Base-by-base conservation (phyloP, 352 stramenopile species). In the Globisporangium irregulare region DNA sequence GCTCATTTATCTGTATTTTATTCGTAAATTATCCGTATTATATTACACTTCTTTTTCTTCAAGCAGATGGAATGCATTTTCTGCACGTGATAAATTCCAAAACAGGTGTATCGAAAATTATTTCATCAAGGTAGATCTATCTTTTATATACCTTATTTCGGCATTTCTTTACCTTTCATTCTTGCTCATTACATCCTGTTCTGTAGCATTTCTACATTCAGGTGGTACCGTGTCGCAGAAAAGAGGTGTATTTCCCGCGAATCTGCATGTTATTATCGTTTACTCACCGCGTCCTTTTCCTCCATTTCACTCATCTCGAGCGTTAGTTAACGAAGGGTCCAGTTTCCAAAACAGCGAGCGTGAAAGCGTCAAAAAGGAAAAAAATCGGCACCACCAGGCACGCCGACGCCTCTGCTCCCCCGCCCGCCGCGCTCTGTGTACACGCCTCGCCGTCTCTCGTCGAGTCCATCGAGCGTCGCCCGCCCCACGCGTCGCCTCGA, bases 291-390 rank as follows among this genome's bases (percentile, higher is more conserved):
- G 14, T 8, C 41, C 4, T 48, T 48, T 48, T n/a, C 14, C 41
- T 48, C 41, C 41, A 48, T 48, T 48, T 48, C 15, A 48, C 41
- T n/a, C 41, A 51, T 51, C 43, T 7, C 18, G 15, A 22, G 43
- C 7, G 48, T 55, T 55, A 55, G 48, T 55, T 55, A 55, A 55
- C 48, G 48, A 55, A 55, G 48, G 48, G 48, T 55, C 48, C 48
- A 55, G 48, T 55, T 55, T 48, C 43, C 43, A 51, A 51, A 48
- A 36, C 2, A 41, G 32, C 32, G 4, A 20, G 14, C 14, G 41
- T 9, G 5, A 51, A 22, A 55, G 48, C 48, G 32, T 24, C 48
- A 12, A 25, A 54, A 54, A 29, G 48, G 7, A 32, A 32, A 32
- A 50, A 50, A 5, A 1, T 50, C 41, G n/a, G 41, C 43, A 48